Conservation (phyloP, 2,329 filamentous ascomycete species). For the Alternaria hordeiaustralica region DNA sequence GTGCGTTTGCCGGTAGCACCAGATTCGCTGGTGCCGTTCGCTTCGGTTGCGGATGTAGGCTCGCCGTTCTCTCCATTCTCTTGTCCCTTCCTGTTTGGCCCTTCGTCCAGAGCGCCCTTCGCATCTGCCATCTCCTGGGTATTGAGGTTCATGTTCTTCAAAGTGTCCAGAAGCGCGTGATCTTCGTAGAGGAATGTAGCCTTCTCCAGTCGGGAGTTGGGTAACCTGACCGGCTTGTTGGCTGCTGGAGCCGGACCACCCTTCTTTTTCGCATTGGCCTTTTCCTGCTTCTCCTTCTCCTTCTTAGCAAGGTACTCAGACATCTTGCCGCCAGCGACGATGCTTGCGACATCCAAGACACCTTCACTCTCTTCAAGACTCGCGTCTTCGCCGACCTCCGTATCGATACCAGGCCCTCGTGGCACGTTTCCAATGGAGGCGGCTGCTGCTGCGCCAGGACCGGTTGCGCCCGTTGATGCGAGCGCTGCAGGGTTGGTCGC, state of each 20-base stretch:
- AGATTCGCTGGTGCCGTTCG: constrained; percentile 34
- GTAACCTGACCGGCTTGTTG: constrained; percentile 66
- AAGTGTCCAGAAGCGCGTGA: constrained; percentile 60
- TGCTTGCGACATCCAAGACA: constrained; percentile 82
- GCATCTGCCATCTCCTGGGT: constrained; percentile 57
- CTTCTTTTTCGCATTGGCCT: constrained; percentile 65
- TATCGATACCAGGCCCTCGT: constrained; percentile 61
- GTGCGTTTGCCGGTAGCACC: constrained; percentile 20
- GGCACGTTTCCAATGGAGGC: constrained; percentile 55
- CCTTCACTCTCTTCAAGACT: constrained; percentile 68
- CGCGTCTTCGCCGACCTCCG: constrained; percentile 60
- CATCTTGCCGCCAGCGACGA: constrained; percentile 81
- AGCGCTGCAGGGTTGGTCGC: constrained; percentile 61
- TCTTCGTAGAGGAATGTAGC: constrained; percentile 80
- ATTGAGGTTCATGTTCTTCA: constrained; percentile 58
- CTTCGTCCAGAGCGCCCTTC: constrained; percentile 59
- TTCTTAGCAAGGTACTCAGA: constrained; percentile 83
- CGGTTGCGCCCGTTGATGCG: constrained; percentile 61
- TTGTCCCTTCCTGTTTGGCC: constrained; percentile 49
- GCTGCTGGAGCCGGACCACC: constrained; percentile 65
- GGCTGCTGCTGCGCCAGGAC: constrained; percentile 53
- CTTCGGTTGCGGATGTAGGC: constrained; percentile 28
- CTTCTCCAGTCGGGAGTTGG: constrained; percentile 73
- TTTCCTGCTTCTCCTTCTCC: constrained; percentile 78
- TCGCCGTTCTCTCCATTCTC: constrained; percentile 44